Base-by-base conservation (phyloP, 1,139 yeast genomes). In the Taphrina deformans region DNA sequence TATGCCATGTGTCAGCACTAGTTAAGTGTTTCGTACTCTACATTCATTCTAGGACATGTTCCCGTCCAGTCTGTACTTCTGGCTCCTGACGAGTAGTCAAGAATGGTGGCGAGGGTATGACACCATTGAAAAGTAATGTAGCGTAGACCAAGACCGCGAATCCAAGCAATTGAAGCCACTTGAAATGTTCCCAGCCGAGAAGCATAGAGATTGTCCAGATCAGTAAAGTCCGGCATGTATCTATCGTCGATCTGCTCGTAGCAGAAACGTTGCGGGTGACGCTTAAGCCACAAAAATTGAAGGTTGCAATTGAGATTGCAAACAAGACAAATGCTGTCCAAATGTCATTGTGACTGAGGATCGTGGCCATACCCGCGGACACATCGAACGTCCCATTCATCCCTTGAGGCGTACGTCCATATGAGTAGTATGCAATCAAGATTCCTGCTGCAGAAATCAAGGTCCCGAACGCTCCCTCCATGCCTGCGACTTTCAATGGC, bases 101-200 rank as follows among this genome's bases (percentile, higher is more conserved):
- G 26, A 48, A 38, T 4, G 23, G 12, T 6, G 71, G 66, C 14
- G 69, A 67, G 23, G 67, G 46, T 21, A 88, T 77, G 1, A 87
- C 88, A 2, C 88, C 88, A 72, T 89, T 88, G 77, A 87, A 89
- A 65, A 88, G 80, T 62, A 88, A 77, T 0, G 96, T 88, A 24
- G 96, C 96, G 69, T 83, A 80, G 3, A 88, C 92, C 66, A 88
- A 77, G 33, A 85, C 72, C 0, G 75, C 77, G 72, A 89, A 89
- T 0, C 96, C 96, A 16, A 82, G 55, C 35, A 85, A 76, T 73
- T 89, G 96, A 67, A 86, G 75, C 44, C 78, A 73, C 40, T 80
- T 79, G 76, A 88, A 88, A 0, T 79, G 71, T 75, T 89, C 96
- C 96, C 96, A 89, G 2, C 95, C 95, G 71, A 88, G 74, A n/a